These are phyloP conservation scores for Mangifera indica DNA, from an alignment of 345 rosid species.

Conservation along the genomic window DNA sequence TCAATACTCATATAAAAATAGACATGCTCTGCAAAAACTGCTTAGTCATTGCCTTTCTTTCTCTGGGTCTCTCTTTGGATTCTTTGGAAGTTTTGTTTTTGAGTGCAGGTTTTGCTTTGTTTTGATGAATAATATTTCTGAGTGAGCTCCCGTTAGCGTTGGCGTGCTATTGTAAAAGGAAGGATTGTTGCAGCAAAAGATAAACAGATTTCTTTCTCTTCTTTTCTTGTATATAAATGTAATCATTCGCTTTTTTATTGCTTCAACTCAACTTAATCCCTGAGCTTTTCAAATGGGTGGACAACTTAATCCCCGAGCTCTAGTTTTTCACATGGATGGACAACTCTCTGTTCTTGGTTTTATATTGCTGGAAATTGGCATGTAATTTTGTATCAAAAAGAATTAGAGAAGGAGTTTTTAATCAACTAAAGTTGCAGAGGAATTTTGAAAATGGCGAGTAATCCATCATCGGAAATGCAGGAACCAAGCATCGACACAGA, in stretches of 20 bases:
- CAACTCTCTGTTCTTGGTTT: background rate
- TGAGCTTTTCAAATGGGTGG: no score
- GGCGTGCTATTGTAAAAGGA: conserved; percentile 27
- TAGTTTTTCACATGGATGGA: no score
- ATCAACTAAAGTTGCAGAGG: conserved; percentile 12
- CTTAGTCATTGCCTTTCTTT: conserved; percentile 43
- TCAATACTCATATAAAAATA: conserved; percentile 19
- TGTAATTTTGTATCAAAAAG: conserved; percentile 26
- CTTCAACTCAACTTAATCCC: conserved; percentile 21
- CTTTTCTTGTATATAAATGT: conserved; percentile 16
- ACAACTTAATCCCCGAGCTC: conserved; percentile 16
- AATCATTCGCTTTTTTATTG: conserved; percentile 12
- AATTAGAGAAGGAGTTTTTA: conserved; percentile 9
- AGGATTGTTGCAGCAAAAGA: background rate
- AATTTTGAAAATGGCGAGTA: conserved; percentile 33
- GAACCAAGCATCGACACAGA: conserved; percentile 97
- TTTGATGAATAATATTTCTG: background rate
- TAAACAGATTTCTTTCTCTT: background rate
- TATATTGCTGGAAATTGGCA: background rate
- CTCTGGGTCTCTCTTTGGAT: conserved; percentile 22
- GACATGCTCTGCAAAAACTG: conserved; percentile 57
- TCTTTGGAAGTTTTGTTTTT: conserved; percentile 25
- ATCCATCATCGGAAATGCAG: conserved; percentile 56
- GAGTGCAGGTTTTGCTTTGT: background rate
- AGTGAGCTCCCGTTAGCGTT: background rate